phyloP scores from a whole-genome alignment of 768 basidiomycete species.

The Suillus clintonianus region DNA sequence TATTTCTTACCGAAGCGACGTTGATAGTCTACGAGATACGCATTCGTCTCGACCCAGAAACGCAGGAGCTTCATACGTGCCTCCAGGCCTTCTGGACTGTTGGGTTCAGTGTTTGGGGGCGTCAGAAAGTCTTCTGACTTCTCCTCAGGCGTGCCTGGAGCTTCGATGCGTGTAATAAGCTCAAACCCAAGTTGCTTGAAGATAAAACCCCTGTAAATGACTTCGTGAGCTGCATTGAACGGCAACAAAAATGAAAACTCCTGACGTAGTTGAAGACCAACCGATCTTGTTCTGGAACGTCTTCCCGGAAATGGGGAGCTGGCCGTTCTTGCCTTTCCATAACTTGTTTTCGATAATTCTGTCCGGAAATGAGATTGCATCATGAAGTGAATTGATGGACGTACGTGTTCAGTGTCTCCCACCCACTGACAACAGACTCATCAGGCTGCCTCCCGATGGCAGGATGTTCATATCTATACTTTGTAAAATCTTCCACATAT shows the following conservation, averaged over 20 bases:
- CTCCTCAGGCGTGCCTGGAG: conserved; percentile 10
- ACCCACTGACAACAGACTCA: conserved; percentile 52
- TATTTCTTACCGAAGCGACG: conserved; percentile 43
- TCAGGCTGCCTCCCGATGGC: conserved; percentile 54
- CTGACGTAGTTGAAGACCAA: conserved; percentile 63
- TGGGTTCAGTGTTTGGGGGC: conserved; percentile 56
- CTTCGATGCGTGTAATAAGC: conserved; percentile 20
- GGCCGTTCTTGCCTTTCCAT: conserved; percentile 67
- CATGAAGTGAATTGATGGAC: conserved; percentile 23
- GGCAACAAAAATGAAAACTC: conserved; percentile 4
- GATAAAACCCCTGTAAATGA: conserved; percentile 36
- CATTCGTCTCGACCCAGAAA: conserved; percentile 76
- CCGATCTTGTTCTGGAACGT: conserved; percentile 68
- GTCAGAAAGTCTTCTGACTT: conserved; percentile 44
- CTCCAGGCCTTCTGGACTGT: conserved; percentile 45
- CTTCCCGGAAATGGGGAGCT: conserved; percentile 44
- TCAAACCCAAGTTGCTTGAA: conserved; percentile 45
- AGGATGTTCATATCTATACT: conserved; percentile 64
- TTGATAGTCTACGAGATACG: conserved; percentile 65
- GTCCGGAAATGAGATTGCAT: conserved; percentile 7
- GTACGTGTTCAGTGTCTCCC: conserved; percentile 71
- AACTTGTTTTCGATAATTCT: conserved; percentile 77
- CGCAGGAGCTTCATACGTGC: conserved; percentile 67
- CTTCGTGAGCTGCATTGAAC: conserved; percentile 11
- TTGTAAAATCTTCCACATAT: conserved; percentile 60